phyloP scores from a whole-genome alignment of 305 asterid genomes.

The Fraxinus sp. region DNA sequence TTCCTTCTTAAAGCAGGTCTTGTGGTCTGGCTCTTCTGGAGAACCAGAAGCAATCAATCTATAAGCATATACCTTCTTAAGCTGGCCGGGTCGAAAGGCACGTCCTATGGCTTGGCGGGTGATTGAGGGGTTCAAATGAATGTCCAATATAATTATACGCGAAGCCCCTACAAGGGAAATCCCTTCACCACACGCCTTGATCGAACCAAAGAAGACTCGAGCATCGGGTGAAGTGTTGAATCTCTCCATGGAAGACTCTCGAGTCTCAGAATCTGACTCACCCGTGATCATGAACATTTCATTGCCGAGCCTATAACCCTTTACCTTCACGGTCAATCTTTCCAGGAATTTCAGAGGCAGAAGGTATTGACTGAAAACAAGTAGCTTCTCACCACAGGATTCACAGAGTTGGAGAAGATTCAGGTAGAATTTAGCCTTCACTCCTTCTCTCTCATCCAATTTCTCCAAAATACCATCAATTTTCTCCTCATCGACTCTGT shows the following conservation, averaged over 20 bases:
- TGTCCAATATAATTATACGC: constrained; percentile 27
- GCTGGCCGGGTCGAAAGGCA: constrained; percentile 31
- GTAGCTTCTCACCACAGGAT: constrained; percentile 22
- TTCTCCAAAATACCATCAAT: constrained; percentile 21
- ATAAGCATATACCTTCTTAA: constrained; percentile 22
- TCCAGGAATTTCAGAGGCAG: constrained; percentile 33
- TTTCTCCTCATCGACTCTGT: constrained; percentile 24
- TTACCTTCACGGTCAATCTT: constrained; percentile 24
- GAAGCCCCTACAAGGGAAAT: constrained; percentile 38
- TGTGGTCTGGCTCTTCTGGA: constrained; percentile 32
- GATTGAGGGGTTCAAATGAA: constrained; percentile 33
- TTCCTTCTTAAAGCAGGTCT: constrained; percentile 33
- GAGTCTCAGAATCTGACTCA: constrained; percentile 21
- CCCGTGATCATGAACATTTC: constrained; percentile 32
- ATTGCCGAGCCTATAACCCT: constrained; percentile 23
- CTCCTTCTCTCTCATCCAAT: constrained; percentile 27
- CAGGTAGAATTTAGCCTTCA: constrained; percentile 29
- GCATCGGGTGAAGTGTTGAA: constrained; percentile 31
- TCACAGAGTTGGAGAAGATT: constrained; percentile 31
- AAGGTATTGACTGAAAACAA: constrained; percentile 31
- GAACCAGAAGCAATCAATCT: constrained; percentile 30
- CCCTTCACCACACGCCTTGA: constrained; percentile 41
- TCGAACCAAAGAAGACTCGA: constrained; percentile 34
- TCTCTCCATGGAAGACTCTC: constrained; percentile 33
- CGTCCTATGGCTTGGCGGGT: constrained; percentile 38